Percentiles rank a stretch among this genome's conserved stretches.
Conservation (phyloP, 202 grass and related monocot species). For the Tripidium arundinaceum region DNA sequence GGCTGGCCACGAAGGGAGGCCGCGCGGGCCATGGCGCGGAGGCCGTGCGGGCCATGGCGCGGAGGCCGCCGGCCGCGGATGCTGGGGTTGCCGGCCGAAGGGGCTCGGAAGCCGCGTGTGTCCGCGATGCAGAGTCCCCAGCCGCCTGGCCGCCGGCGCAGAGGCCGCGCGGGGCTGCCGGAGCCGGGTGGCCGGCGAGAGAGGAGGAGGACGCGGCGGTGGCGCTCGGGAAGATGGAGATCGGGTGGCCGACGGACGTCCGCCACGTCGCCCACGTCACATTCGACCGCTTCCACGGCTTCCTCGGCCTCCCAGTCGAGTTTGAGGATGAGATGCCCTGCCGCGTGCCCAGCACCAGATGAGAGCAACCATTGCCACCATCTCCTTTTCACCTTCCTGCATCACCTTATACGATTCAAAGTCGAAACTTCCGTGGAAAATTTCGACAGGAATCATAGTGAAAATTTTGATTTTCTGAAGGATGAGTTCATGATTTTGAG, state of each 20-base stretch:
- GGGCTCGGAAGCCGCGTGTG: no score
- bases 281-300: slow-evolving; percentile 89
- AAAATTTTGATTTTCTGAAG: neutral
- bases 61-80: no score
- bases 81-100: no score
- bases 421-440: neutral
- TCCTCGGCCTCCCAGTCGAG: slow-evolving; percentile 87
- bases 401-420: neutral
- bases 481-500: neutral
- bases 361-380: neutral
- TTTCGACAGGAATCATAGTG: neutral
- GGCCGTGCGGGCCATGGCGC: no score
- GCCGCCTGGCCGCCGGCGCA: no score
- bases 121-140: no score
- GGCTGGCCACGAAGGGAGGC: no score
- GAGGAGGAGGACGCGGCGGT: slow-evolving; percentile 7
- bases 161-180: neutral
- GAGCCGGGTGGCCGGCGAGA: neutral
- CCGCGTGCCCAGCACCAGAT: slow-evolving; percentile 89
- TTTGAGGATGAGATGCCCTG: slow-evolving; percentile 82
- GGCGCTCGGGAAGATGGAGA: slow-evolving; percentile 61
- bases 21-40: no score
- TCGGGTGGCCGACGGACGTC: slow-evolving; percentile 88
- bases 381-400: neutral
- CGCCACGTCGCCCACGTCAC: slow-evolving; percentile 82